These are phyloP conservation scores for Spencermartinsiella europaea DNA, from an alignment of 805 yeast species.

Conservation along the genomic window DNA sequence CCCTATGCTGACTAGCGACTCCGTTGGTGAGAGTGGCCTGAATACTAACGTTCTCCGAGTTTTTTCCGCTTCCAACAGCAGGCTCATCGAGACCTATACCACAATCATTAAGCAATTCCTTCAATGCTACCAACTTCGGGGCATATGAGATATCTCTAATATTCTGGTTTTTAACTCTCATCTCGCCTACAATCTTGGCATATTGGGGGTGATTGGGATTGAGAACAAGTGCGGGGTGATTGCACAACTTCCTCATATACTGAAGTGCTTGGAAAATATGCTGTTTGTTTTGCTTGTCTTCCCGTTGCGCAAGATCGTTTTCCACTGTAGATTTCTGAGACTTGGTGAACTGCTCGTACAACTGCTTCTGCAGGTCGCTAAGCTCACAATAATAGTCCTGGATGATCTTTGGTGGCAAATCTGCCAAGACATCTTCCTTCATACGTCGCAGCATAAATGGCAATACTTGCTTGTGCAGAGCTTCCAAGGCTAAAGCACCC, in stretches of 20 bases:
- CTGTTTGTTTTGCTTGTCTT: conserved; percentile 55
- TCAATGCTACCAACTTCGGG: conserved; percentile 81
- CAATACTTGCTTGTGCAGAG: conserved; percentile 90
- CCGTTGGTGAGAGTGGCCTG: conserved; percentile 35
- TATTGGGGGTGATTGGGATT: conserved; percentile 80
- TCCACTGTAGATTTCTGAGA: conserved; percentile 71
- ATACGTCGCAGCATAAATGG: conserved; percentile 95
- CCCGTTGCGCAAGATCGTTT: conserved; percentile 30
- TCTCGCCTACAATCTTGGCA: conserved; percentile 55
- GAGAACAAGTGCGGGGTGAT: conserved; percentile 89
- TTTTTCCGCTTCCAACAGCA: conserved; percentile 21
- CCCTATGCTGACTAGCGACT: conserved; percentile 94
- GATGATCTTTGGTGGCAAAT: conserved; percentile 95
- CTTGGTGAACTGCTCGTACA: conserved; percentile 83
- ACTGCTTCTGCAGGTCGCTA: conserved; percentile 79
- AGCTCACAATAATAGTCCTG: conserved; percentile 97
- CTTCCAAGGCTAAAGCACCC: conserved; percentile 93
- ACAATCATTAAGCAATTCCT: conserved; percentile 79
- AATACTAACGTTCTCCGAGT: conserved; percentile 18
- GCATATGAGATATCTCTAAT: conserved; percentile 77
- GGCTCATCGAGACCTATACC: conserved; percentile 64
- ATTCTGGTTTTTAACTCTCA: conserved; percentile 52
- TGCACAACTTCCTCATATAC: conserved; percentile 94
- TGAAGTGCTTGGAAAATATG: conserved; percentile 97
- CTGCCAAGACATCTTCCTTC: conserved; percentile 93